Base-by-base conservation (phyloP, 2,329 filamentous ascomycete genomes). In the Mariannaea sp. region DNA sequence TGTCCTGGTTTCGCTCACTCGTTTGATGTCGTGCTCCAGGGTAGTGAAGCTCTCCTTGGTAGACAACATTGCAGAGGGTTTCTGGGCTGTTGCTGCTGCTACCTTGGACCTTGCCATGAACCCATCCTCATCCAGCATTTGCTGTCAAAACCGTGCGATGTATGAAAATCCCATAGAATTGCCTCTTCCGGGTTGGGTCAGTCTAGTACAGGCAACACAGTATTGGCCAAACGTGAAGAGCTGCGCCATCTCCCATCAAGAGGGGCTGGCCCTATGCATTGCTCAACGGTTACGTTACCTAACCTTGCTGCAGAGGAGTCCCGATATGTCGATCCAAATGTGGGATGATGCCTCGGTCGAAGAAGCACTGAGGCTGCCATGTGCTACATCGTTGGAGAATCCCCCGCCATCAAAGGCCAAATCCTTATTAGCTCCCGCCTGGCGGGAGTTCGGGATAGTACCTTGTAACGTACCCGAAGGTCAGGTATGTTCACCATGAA, bases 351-450 rank as follows among this genome's bases (percentile, higher is more conserved):
- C 51, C 40, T 49, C 17, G 14, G 13, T 22, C n/a, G 32, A 33
- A 24, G 14, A 48, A 39, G 29, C 14, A 22, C 30, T 32, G 45
- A 48, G 32, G 46, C 20, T 49, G 46, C 16, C 20, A n/a, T 36
- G 20, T 44, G 30, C 43, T 43, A 30, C 44, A 53, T 53, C 50
- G 30, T 26, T 38, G n/a, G n/a, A n/a, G n/a, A n/a, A n/a, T 24
- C 22, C 22, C 22, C 36, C 36, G 33, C 33, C 7, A 30, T 36
- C 35, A 24, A 44, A 30, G 14, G 51, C 45, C 45, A 36, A 44
- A n/a, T 44, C 19, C 13, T 35, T 27, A n/a, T n/a, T 48, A 44
- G 51, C 45, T 24, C 20, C 29, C 27, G 40, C n/a, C n/a, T n/a
- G n/a, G n/a, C n/a, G n/a, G n/a, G n/a, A n/a, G n/a, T n/a, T n/a